These are phyloP conservation scores for Cryoendolithus antarcticus DNA, from an alignment of 2,329 filamentous ascomycete genomes.

Conservation along the genomic window DNA sequence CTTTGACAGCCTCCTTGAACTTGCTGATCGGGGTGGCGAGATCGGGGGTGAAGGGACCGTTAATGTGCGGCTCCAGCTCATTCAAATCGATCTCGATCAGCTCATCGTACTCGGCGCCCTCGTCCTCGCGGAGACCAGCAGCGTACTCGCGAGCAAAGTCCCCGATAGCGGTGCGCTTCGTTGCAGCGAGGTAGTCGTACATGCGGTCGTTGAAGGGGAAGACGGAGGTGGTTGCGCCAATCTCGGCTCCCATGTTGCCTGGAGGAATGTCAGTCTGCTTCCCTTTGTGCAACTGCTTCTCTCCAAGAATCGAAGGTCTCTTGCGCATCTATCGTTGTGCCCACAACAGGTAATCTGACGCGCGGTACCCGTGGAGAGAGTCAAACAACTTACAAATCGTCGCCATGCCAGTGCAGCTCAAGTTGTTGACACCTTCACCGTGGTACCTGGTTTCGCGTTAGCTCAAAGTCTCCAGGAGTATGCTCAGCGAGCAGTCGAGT, in stretches of 20 bases:
- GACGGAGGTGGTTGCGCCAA: conserved; percentile 77
- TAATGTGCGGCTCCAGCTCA: conserved; percentile 94
- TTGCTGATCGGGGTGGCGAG: conserved; percentile 95
- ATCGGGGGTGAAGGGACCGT: conserved; percentile 97
- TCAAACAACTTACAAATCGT: conserved; percentile 51
- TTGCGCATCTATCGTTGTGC: not conserved
- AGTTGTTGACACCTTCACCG: conserved; percentile 58
- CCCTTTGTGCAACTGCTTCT: not conserved
- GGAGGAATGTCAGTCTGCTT: not conserved
- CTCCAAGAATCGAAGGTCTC: not conserved
- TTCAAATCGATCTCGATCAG: conserved; percentile 91
- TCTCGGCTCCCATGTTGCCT: conserved; percentile 42
- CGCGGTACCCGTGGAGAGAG: not conserved
- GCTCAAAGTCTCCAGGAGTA: conserved; percentile 26
- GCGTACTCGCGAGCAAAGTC: conserved; percentile 79
- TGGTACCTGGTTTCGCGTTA: conserved; percentile 24
- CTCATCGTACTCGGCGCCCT: conserved; percentile 90
- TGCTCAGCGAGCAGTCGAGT: conserved; percentile 4
- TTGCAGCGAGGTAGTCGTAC: conserved; percentile 89
- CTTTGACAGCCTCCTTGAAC: conserved; percentile 87
- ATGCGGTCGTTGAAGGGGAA: conserved; percentile 98
- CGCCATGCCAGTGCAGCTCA: conserved; percentile 77
- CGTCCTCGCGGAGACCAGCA: conserved; percentile 72
- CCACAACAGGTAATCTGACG: too few relatives aligned
- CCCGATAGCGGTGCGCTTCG: conserved; percentile 80